Evolutionary conservation across 129 eudicot genomes (phyloP), one percentile per base, ranked within the genome.

Genomic region (Escallonia herrerae): DNA sequence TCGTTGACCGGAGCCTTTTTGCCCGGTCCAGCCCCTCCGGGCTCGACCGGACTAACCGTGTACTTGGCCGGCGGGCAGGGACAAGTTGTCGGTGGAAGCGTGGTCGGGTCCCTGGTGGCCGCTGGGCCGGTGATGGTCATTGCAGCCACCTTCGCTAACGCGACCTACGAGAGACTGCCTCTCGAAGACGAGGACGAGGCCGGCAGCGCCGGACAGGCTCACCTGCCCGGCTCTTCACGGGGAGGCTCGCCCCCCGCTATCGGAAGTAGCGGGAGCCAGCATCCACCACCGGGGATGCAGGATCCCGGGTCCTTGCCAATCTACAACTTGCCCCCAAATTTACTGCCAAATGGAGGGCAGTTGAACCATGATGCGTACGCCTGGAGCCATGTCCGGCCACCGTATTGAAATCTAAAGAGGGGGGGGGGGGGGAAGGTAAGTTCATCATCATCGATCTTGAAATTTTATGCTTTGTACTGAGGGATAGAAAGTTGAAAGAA

Each of bases 21-120:
- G 42, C 95, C 90, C 7, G 95, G 95, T 46, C 95, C 90, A 13
- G 83, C 90, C 5, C 90, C 90, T 8, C 95, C 90, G 3, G 95
- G 90, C 1, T 80, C 95, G 11, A 84, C 85, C 4, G 90, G 90
- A 0, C 60, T 87, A n/a, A 81, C 95, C 38, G 87, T 83, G 37
- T 87, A 87, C 60, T 66, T 83, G 8, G 95, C 88, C 4, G 95
- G 95, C 3, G 95, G 87, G 47, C 95, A 80, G 64, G 95, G 95
- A 15, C 95, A 86, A 63, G 95, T 86, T 3, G 87, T 87, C 6
- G 95, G 95, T 6, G 95, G 95, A 51, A 75, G 85, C 58, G 90
- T 87, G 64, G 90, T 81, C 46, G 95, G 95, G 33, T 56, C 87
- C 45, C 77, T 87, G 15, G 79, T 83, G 7, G 95, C 95, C 0